Base-by-base conservation (phyloP, 257 asterid genomes). In the Solanum chilense region DNA sequence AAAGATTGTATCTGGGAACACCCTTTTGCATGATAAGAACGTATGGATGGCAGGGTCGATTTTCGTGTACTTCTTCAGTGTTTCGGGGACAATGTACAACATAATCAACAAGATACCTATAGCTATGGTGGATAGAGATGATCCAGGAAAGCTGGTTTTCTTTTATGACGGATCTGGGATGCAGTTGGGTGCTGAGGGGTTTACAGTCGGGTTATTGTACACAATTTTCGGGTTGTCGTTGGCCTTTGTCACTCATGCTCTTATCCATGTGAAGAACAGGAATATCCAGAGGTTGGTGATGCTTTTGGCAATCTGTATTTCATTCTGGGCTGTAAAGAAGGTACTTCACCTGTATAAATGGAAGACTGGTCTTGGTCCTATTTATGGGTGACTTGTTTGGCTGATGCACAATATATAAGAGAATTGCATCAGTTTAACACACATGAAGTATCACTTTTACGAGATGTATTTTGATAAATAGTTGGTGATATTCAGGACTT, bases 151-250 rank as follows among this genome's bases (percentile, higher is more conserved):
- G 89, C 37, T 94, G 85, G 90, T 95, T 15, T 97, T 92, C 95
- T 95, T 95, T 82, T 94, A 97, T 85, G 94, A 97, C 82, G 98
- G 98, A 1, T 91, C 94, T 0, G 97, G 98, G 71, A 97, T 93
- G 98, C 98, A 97, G 87, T 88, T 95, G 87, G 99, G 98, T 42
- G 95, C 96, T 7, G 99, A 97, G 89, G 99, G 99, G 3, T 94
- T 94, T 56, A 76, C 96, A 0, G 88, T 97, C 27, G 99, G 99
- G 23, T 94, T 92, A 92, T 84, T 97, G 92, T 94, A 94, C 41
- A 93, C 96, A 20, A 83, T 94, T 23, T 98, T 95, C 15, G 97
- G 99, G 31, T 89, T 93, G 87, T 74, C 94, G 91, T 88, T 97
- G 89, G 98, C 98, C 7, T 93, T 94, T 88, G 90, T 89, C 6